These are phyloP conservation scores for Arbutus unedo DNA, from an alignment of 148 eudicot species.

Conservation along the genomic window DNA sequence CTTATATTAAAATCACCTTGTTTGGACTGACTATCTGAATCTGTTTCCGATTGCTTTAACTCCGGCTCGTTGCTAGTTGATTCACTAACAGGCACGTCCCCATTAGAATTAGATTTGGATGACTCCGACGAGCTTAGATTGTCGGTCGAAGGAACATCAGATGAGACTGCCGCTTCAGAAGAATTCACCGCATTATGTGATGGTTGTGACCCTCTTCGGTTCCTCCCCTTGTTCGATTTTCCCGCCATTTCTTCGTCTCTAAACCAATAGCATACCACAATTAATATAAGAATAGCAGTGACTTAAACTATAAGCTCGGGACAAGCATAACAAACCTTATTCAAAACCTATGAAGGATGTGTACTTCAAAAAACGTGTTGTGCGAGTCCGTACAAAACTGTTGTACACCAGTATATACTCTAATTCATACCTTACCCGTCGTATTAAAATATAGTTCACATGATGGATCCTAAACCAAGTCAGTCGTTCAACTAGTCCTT, in stretches of 20 bases:
- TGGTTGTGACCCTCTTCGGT: slow-evolving; percentile 38
- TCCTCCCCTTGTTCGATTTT: slow-evolving; percentile 65
- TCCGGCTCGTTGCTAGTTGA: slow-evolving; percentile 22
- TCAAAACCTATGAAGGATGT: not conserved
- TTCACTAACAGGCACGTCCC: slow-evolving; percentile 27
- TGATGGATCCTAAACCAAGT: not conserved
- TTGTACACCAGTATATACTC: not conserved
- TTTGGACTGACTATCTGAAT: slow-evolving; percentile 35
- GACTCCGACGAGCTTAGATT: slow-evolving; percentile 14
- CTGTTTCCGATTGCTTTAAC: slow-evolving; percentile 32
- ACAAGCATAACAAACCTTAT: not conserved
- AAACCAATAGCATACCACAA: not conserved
- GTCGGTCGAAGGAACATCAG: slow-evolving; percentile 33
- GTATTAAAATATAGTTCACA: not conserved
- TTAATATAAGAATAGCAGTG: not conserved
- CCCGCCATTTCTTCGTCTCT: slow-evolving; percentile 65
- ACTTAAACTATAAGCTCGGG: not conserved
- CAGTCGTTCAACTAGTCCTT: not conserved
- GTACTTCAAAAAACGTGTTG: not conserved
- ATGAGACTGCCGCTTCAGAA: slow-evolving; percentile 31
- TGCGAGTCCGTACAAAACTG: too few species aligned
- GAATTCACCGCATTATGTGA: slow-evolving; percentile 28
- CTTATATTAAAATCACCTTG: slow-evolving; percentile 40
- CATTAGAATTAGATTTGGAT: slow-evolving; percentile 34
- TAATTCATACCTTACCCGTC: not conserved